These are phyloP conservation scores for Blastobotrys attinorum DNA, from an alignment of 805 yeast genomes.

Conservation along the genomic window DNA sequence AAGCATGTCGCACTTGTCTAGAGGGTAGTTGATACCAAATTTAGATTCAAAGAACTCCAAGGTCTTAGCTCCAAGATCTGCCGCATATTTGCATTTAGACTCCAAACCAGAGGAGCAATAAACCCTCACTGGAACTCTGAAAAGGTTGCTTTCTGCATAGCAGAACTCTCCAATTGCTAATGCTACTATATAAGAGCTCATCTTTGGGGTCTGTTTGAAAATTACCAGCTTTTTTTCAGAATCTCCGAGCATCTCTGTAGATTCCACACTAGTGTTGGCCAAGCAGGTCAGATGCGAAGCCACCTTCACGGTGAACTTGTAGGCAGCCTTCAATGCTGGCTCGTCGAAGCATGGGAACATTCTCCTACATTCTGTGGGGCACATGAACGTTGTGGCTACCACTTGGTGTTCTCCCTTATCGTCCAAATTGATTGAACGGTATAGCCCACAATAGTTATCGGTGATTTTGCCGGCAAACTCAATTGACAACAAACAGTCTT, in stretches of 20 bases:
- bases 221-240: conserved; percentile 38
- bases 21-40: conserved; percentile 66
- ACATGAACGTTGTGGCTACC: conserved; percentile 64
- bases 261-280: conserved; percentile 57
- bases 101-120: conserved; percentile 63
- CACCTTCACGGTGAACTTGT: conserved; percentile 49
- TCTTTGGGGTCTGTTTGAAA: conserved; percentile 59
- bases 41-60: conserved; percentile 57
- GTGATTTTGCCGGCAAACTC: conserved; percentile 50
- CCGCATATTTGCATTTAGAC: conserved; percentile 53
- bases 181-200: conserved; percentile 70
- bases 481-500: conserved; percentile 49
- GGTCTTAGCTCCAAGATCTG: conserved; percentile 56
- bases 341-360: conserved; percentile 75
- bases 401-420: conserved; percentile 45
- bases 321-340: conserved; percentile 61
- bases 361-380: conserved; percentile 68
- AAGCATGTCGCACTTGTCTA: conserved; percentile 72
- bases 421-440: conserved; percentile 53
- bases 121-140: conserved; percentile 60
- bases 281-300: conserved; percentile 46
- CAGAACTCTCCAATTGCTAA: conserved; percentile 62
- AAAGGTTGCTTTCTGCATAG: conserved; percentile 47
- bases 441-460: conserved; percentile 67
- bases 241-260: conserved; percentile 30